These are phyloP conservation scores for Naganishia liquefaciens DNA, from an alignment of 1,284 basidiomycete genomes.

Conservation along the genomic window DNA sequence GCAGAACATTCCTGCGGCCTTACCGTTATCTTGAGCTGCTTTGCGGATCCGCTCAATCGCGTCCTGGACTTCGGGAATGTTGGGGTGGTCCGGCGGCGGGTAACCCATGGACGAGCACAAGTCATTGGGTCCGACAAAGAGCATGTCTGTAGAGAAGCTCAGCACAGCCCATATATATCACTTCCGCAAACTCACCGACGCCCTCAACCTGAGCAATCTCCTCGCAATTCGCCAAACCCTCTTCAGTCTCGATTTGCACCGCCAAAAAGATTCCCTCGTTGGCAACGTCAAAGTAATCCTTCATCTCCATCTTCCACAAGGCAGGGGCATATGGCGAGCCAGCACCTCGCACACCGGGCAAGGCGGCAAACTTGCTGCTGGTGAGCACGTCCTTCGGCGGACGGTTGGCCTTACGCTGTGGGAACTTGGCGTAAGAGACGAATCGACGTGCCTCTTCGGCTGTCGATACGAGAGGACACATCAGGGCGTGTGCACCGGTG, in stretches of 20 bases:
- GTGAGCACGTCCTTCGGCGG: constrained; percentile 38
- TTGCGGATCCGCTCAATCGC: constrained; percentile 43
- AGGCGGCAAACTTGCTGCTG: constrained; percentile 39
- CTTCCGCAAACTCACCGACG: constrained; percentile 41
- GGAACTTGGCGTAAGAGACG: constrained; percentile 39
- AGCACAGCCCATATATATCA: background rate
- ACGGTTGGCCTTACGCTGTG: constrained; percentile 33
- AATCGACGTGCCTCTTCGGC: constrained; percentile 39
- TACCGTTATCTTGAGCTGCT: constrained; percentile 43
- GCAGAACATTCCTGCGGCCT: constrained; percentile 45
- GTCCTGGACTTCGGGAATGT: constrained; percentile 41
- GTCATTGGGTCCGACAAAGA: constrained; percentile 48
- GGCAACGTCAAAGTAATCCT: constrained; percentile 42
- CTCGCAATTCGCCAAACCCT: constrained; percentile 45
- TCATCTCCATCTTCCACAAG: constrained; percentile 42
- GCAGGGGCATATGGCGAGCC: constrained; percentile 45
- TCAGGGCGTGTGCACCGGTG: constrained; percentile 46
- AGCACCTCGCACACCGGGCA: constrained; percentile 43
- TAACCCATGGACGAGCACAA: constrained; percentile 43
- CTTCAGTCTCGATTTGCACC: constrained; percentile 47
- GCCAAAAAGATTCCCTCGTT: constrained; percentile 44
- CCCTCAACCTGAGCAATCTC: constrained; percentile 47
- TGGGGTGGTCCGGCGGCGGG: constrained; percentile 39
- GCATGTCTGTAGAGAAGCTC: constrained; percentile 36
- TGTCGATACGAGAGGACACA: constrained; percentile 46